These are phyloP conservation scores for Glomus cerebriforme DNA, from an alignment of 192 early-diverging fungal genomes.

Conservation along the genomic window DNA sequence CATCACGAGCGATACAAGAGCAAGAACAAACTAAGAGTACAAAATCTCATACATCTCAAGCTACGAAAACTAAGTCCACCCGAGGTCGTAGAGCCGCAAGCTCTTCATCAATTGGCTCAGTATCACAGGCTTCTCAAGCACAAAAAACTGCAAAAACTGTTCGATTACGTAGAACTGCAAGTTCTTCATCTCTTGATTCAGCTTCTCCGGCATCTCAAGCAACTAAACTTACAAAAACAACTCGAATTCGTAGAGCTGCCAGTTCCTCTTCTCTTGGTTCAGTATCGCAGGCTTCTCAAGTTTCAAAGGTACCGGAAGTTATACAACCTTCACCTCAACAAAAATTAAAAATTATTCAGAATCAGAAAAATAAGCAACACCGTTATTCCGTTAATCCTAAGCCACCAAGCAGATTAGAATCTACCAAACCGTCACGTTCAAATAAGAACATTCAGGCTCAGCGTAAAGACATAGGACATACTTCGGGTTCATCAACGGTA, in stretches of 20 bases:
- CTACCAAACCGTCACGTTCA: neutral
- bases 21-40: neutral
- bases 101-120: neutral
- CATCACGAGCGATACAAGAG: neutral
- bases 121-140: neutral
- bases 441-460: neutral
- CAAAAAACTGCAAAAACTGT: neutral
- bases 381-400: neutral
- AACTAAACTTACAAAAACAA: neutral
- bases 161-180: neutral
- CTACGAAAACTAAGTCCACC: neutral
- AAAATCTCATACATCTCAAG: neutral
- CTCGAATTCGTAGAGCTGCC: conserved; percentile 1
- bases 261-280: neutral
- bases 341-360: neutral
- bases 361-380: neutral
- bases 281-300: conserved; percentile 2
- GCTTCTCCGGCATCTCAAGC: neutral
- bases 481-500: neutral
- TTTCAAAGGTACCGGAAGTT: neutral
- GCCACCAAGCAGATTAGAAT: neutral
- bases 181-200: neutral
- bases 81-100: neutral
- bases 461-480: neutral
- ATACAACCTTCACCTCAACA: neutral